Conservation (phyloP, 225 moss, liverwort and hornwort species). For the Asterella californica region DNA sequence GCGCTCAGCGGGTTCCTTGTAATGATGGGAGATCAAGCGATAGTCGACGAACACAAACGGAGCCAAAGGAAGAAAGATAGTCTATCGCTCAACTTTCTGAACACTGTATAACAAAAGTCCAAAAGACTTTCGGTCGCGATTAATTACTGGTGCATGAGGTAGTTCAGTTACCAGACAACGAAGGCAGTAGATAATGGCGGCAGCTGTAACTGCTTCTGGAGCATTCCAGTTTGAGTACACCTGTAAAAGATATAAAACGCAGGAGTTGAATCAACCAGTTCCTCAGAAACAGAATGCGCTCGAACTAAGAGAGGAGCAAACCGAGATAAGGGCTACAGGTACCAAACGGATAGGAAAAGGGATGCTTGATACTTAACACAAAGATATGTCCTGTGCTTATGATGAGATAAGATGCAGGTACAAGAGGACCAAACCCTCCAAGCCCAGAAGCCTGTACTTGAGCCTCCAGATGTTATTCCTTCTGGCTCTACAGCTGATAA, state of each 20-base stretch:
- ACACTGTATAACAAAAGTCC: too few species aligned
- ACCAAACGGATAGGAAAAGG: not conserved
- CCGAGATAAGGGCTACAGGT: too few species aligned
- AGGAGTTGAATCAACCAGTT: not conserved
- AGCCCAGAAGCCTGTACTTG: not conserved
- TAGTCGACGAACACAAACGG: not conserved
- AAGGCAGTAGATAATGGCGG: slow-evolving; percentile 96
- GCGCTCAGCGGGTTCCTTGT: not conserved
- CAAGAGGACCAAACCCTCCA: not conserved
- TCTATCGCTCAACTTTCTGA: too few species aligned
- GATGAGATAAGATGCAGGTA: not conserved
- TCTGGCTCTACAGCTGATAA: not conserved
- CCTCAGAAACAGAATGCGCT: not conserved
- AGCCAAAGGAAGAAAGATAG: not conserved
- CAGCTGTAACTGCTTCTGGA: slow-evolving; percentile 94
- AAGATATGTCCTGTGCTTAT: too few species aligned
- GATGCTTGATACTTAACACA: not conserved
- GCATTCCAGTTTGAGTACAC: slow-evolving; percentile 98
- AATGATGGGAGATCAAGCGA: not conserved
- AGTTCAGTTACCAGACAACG: slow-evolving; percentile 65
- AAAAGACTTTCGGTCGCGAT: too few species aligned
- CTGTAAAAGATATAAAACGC: slow-evolving; percentile 24
- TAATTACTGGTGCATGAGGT: not conserved
- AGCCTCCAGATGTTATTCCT: not conserved
- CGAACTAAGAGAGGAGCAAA: not conserved